These are phyloP conservation scores for Pyrus betulifolia DNA, from an alignment of 306 rosid species.

Conservation along the genomic window DNA sequence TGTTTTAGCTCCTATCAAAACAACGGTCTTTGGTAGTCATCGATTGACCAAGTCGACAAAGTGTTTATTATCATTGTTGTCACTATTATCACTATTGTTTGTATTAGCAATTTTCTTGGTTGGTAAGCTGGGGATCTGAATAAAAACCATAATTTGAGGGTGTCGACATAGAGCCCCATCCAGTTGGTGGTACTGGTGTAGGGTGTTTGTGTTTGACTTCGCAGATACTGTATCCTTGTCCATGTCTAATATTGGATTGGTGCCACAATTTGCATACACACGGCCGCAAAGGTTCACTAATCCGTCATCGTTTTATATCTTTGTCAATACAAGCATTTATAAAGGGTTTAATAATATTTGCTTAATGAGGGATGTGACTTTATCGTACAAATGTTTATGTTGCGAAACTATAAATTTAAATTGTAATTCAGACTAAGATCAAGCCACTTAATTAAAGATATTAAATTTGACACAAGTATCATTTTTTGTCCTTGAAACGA, in stretches of 20 bases:
- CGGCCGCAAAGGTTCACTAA: not conserved
- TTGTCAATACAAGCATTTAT: not conserved
- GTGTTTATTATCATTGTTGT: not conserved
- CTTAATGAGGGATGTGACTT: not conserved
- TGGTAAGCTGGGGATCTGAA: conserved; percentile 16
- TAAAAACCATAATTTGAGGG: not conserved
- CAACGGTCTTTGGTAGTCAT: not conserved
- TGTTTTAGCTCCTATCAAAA: not conserved
- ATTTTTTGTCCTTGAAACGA: not conserved
- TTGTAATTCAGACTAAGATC: not conserved
- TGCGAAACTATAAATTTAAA: not conserved
- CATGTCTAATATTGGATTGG: not conserved
- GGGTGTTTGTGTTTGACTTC: conserved; percentile 14
- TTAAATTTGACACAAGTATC: not conserved
- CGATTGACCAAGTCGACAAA: not conserved
- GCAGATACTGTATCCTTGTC: not conserved
- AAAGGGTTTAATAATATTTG: not conserved
- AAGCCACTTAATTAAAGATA: too few relatives aligned
- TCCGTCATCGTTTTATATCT: not conserved
- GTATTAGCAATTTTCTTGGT: conserved; percentile 12
- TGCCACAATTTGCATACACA: not conserved
- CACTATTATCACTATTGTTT: conserved; percentile 24
- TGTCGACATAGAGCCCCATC: conserved; percentile 14
- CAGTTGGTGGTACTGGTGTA: not conserved
- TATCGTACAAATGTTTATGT: too few relatives aligned